A percentile compares a stretch with the other conserved stretches of the same genome.
These are phyloP conservation scores for Backusella sp. DNA, from an alignment of 192 early-diverging fungal species.

Conservation along the genomic window DNA sequence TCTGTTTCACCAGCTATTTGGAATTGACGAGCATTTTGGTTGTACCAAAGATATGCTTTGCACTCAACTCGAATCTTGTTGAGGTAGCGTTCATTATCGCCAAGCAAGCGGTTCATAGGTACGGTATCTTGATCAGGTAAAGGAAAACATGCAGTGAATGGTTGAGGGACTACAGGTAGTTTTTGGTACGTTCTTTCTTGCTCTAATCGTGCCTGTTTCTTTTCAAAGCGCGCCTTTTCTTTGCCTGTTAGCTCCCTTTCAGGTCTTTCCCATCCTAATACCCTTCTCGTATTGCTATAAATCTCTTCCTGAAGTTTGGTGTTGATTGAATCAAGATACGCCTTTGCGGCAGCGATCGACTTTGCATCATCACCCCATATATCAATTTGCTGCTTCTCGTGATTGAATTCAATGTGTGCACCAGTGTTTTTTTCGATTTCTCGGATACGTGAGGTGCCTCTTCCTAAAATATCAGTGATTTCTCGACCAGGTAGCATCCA, in stretches of 20 bases:
- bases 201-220: slow-evolving; percentile 11
- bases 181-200: slow-evolving; percentile 27
- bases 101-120: slow-evolving; percentile 21
- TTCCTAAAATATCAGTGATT: slow-evolving; percentile 22
- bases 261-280: slow-evolving; percentile 33
- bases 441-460: slow-evolving; percentile 3
- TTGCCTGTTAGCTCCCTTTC: slow-evolving; percentile 35
- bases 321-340: slow-evolving; percentile 21
- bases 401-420: slow-evolving; percentile 31
- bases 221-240: slow-evolving; percentile 23
- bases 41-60: slow-evolving; percentile 39
- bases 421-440: slow-evolving; percentile 25
- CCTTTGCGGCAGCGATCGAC: slow-evolving; percentile 20
- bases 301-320: background rate
- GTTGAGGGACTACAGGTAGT: slow-evolving; percentile 1
- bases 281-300: background rate
- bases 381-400: slow-evolving; percentile 36
- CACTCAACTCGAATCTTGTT: slow-evolving; percentile 36
- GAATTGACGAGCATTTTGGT: slow-evolving; percentile 16
- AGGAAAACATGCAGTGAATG: slow-evolving; percentile 25
- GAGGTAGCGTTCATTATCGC: slow-evolving; percentile 33
- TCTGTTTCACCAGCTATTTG: slow-evolving; percentile 21
- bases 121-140: slow-evolving; percentile 22
- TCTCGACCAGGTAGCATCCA: slow-evolving; percentile 31
- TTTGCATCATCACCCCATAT: slow-evolving; percentile 33